phyloP scores from a whole-genome alignment of 805 yeast species.

The Lipomyces yamanashiensis region DNA sequence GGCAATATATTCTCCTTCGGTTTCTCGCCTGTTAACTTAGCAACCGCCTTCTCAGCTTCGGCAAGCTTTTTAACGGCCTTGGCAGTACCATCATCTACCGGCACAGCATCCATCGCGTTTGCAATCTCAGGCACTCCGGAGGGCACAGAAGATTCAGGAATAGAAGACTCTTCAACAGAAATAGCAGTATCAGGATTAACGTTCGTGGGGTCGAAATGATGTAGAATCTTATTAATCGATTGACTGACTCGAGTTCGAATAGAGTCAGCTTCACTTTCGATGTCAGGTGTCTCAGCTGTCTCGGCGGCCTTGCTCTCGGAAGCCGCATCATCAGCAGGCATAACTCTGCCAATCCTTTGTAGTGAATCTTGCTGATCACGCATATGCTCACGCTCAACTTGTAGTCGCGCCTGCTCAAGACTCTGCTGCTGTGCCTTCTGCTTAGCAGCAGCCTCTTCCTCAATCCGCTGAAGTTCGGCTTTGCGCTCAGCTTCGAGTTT shows the following conservation, averaged over 20 bases:
- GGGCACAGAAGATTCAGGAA: too few relatives aligned
- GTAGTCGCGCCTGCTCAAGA: not conserved
- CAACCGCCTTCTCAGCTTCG: too few relatives aligned
- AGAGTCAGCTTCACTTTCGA: not conserved
- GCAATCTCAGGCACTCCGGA: too few relatives aligned
- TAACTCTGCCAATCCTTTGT: not conserved
- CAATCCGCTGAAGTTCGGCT: not conserved
- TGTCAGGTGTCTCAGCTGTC: not conserved
- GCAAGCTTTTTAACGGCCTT: too few relatives aligned
- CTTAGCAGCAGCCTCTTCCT: not conserved
- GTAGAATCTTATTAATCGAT: not conserved
- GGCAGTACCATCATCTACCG: too few relatives aligned
- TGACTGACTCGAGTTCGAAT: not conserved
- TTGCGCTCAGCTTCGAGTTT: not conserved
- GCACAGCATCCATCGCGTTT: too few relatives aligned
- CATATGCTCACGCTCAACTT: not conserved
- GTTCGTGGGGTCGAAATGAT: not conserved
- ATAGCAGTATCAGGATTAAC: too few relatives aligned
- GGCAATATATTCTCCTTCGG: too few relatives aligned
- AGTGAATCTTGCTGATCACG: not conserved
- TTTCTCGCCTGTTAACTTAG: too few relatives aligned
- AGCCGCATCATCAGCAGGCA: not conserved
- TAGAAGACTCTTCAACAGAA: too few relatives aligned
- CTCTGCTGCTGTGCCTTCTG: not conserved
- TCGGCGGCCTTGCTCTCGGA: not conserved